Evolutionary conservation across 345 rosid genomes (phyloP).

Genomic region (Angophora floribunda): DNA sequence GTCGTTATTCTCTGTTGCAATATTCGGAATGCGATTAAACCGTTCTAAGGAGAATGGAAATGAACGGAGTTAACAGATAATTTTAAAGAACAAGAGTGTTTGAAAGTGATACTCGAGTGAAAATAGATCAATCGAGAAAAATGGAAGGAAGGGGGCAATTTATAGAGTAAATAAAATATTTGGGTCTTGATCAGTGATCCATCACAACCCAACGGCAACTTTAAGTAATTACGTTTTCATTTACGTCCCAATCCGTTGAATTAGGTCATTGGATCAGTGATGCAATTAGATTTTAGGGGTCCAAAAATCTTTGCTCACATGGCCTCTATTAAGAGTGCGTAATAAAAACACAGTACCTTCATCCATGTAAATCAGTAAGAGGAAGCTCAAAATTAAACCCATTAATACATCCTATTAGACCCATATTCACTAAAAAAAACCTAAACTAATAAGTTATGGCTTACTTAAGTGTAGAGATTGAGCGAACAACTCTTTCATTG

Average conservation of each 20-base stretch:
- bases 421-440: not conserved
- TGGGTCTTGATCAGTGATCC: not conserved
- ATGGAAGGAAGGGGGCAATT: not conserved
- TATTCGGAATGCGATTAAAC: not conserved
- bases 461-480: too few species aligned
- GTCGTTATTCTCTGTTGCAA: not conserved
- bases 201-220: not conserved
- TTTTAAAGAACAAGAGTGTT: not conserved
- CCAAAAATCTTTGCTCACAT: not conserved
- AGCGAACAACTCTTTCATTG: too few species aligned
- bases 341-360: not conserved
- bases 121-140: not conserved
- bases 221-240: not conserved
- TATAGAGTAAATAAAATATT: not conserved
- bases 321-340: not conserved
- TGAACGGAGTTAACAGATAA: not conserved
- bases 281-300: not conserved
- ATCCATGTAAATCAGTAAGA: not conserved
- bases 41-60: not conserved
- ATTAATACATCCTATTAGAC: not conserved
- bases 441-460: too few species aligned
- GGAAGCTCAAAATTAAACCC: not conserved
- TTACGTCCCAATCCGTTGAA: not conserved
- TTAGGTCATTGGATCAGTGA: not conserved
- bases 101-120: not conserved